Base-by-base conservation (phyloP, 768 basidiomycete genomes). In the Lentinula edodes region DNA sequence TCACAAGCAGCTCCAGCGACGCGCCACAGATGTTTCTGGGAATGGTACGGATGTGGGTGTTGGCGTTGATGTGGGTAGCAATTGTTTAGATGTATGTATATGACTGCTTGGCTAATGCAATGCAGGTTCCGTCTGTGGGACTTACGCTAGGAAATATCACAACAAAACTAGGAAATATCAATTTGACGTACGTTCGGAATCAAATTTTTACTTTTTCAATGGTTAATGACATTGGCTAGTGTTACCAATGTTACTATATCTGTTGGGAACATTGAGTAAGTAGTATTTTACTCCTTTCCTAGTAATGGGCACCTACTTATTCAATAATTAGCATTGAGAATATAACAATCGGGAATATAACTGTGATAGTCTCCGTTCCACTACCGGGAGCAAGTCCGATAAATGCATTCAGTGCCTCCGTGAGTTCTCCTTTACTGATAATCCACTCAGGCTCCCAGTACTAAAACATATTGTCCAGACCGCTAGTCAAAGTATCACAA, bases 171-270 rank as follows among this genome's bases (percentile, higher is more conserved):
- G 65, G 65, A 20, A 66, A 66, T 35, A 66, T 66, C 43, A 66
- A 66, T 43, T 58, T 66, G 32, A 66, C 65, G 65, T 66, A 58
- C 54, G 57, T 3, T 48, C 52, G 6, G 46, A 7, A n/a, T 23
- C 38, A 9, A 4, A 18, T 46, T 13, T 23, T 16, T 15, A 13
- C 52, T 12, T 12, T 7, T 34, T 53, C 10, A 20, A 23, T 35
- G 32, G 12, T 20, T 39, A 1, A 42, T 36, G 20, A 34, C 23
- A 12, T 35, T 59, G 28, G 12, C 52, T 12, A 66, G 65, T 6
- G 65, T 66, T n/a, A 66, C 65, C 32, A 66, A 66, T 45, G 65
- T 66, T 6, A 66, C 65, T 23, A 66, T 66, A 16, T 54, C 65
- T 20, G 56, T 63, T 52, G 65, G 65, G 38, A 62, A 62, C n/a